Base-by-base conservation (phyloP, 805 yeast species). In the Candida alai region DNA sequence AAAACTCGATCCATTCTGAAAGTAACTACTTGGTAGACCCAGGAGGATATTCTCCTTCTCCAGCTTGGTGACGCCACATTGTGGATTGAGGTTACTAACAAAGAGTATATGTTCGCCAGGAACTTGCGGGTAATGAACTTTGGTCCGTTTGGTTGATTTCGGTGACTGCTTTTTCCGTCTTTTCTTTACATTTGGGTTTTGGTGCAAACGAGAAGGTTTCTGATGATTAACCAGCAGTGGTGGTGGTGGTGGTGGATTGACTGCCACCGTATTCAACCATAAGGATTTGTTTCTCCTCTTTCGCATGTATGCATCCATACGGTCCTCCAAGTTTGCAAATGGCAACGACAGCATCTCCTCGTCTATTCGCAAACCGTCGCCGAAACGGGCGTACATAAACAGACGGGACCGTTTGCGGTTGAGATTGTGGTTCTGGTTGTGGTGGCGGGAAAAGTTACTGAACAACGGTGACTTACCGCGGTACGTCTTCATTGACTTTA, bases 11-110 rank as follows among this genome's bases (percentile, higher is more conserved):
- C 65, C 65, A 2, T 44, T 35, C 17, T 44, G 42, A 25, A 60
- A 43, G 28, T 35, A 48, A 2, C 60, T 51, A 25, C 45, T 43
- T 16, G 36, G 45, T 12, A 47, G 44, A 1, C 49, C 41, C 30
- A 49, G 42, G 32, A 56, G 34, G 9, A 56, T 47, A 3, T 32
- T 34, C 13, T 45, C 42, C 24, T 45, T 46, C 21, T 52, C 42
- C 6, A 14, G 19, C 9, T 19, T 20, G 14, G 24, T 13, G 4
- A 35, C 20, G 24, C 24, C 9, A 6, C 17, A n/a, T 10, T 24
- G 22, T 21, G 25, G 14, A n/a, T 26, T 26, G 28, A 26, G 17
- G n/a, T n/a, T n/a, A n/a, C n/a, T n/a, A n/a, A n/a, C n/a, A n/a
- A n/a, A n/a, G n/a, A n/a, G n/a, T n/a, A n/a, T n/a, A n/a, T n/a